Evolutionary conservation across 1,284 basidiomycete species (phyloP), one percentile per base, ranked within the genome.

Genomic region (Phlebopus sp.): DNA sequence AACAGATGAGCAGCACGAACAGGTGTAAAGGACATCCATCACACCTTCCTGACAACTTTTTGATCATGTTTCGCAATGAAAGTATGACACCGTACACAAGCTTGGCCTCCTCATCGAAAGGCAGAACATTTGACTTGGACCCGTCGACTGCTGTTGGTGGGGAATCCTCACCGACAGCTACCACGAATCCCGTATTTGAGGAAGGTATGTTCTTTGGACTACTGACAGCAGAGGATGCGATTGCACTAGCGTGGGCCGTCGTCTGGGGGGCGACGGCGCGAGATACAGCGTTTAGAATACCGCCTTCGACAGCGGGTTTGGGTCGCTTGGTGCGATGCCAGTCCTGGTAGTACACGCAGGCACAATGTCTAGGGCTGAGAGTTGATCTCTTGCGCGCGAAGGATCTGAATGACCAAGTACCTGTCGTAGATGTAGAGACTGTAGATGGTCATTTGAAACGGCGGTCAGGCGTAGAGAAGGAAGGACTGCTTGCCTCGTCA

Each of bases 101-200:
- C 68, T 99, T 99, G 2, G 90, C 87, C 69, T 99, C 95, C 69
- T 99, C 96, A 63, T 99, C 95, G 56, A 99, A 97, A 4, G 95
- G 78, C 19, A 97, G 72, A 10, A 78, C 77, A n/a, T 76, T 76
- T 25, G 64, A 65, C 40, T 62, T 59, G 19, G 55, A 55, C 11
- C 65, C 58, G 15, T 66, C 68, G 2, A 59, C 55, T 21, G 66
- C 68, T 42, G 69, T 49, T 51, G 72, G 74, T 5, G 71, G 59
- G 14, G 68, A 37, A 15, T 74, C 71, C 23, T 85, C 79, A 53
- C 79, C 80, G 45, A 82, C 69, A 4, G 85, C 86, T 14, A 89
- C 77, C 40, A 88, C 79, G 37, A 87, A 71, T 5, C 86, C 86
- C 2, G 84, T 77, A 34, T 68, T 71, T 4, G 79, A 81, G 7